Percentiles rank a stretch among this genome's conserved stretches.
Evolutionary conservation across 805 yeast genomes (phyloP).

Genomic region (Cyberlindnera xishuangbannaensis): DNA sequence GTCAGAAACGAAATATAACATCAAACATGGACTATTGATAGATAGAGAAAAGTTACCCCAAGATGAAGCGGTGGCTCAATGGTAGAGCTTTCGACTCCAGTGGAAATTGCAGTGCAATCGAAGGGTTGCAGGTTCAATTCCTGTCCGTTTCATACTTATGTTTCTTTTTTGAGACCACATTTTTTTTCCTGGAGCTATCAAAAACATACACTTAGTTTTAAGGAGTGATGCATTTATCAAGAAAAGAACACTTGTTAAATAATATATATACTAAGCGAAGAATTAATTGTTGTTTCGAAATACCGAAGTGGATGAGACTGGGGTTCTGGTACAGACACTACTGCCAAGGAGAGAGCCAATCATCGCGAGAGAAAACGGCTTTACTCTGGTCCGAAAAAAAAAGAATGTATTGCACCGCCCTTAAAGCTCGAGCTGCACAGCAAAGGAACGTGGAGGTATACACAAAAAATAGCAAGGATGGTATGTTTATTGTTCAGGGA

Average conservation of each 20-base stretch:
- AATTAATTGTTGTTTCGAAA: no score
- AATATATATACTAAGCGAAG: no score
- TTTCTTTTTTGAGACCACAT: conserved; percentile 24
- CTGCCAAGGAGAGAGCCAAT: conserved; percentile 4
- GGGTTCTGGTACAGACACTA: conserved; percentile 2
- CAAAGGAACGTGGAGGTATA: background rate
- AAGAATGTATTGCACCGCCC: no score
- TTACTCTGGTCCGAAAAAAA: conserved; percentile 8
- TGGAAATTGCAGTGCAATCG: conserved; percentile 45
- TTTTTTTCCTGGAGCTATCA: conserved; percentile 2
- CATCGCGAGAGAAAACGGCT: conserved; percentile 12
- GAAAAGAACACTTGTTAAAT: no score
- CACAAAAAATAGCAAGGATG: conserved; percentile 2
- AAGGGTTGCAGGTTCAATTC: conserved; percentile 86
- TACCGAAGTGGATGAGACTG: no score
- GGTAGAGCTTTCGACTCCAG: conserved; percentile 79
- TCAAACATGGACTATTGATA: no score
- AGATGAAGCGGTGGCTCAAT: conserved; percentile 69
- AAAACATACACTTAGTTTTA: no score
- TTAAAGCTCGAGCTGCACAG: background rate
- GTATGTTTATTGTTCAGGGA: conserved; percentile 2
- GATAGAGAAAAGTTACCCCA: no score
- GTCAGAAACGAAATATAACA: no score
- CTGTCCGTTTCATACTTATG: conserved; percentile 64
- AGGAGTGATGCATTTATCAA: no score